Base-by-base conservation (phyloP, 2,329 filamentous ascomycete genomes). In the Verticillium nonalfalfae region DNA sequence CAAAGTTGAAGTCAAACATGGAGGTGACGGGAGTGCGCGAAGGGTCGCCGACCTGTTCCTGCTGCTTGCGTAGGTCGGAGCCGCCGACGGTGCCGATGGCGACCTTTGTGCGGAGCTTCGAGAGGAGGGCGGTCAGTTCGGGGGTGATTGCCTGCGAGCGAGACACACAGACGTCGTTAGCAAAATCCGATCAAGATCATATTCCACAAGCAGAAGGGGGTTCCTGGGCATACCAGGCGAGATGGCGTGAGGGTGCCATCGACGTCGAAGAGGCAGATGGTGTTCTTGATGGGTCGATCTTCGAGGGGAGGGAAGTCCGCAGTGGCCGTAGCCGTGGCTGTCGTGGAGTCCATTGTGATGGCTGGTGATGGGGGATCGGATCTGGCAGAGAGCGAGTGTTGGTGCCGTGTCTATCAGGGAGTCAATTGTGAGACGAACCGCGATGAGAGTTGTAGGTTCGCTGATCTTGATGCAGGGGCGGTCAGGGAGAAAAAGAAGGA, bases 1-100 rank as follows among this genome's bases (percentile, higher is more conserved):
- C 82, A 80, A 99, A 99, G 85, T 90, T 95, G 80, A 91, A 99
- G 82, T 99, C 95, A 81, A 99, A 99, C 71, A 98, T 87, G 64
- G 86, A 81, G 59, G 88, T 93, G 64, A 98, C 94, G 68, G 89
- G 83, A 34, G 78, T 75, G 62, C 83, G 79, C 33, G 84, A 74
- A 4, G 85, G 73, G 60, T 70, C 83, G 74, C 93, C 93, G 64
- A 98, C 85, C 80, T 98, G 94, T 78, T 98, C 95, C 78, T 98
- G 92, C 79, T 98, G 95, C 82, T 99, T 98, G 74, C 76, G 79
- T 65, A 97, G 85, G 82, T 98, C 90, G 70, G 90, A 95, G 74
- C 95, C 95, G 71, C 95, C 95, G 64, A 98, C 93, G 79, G 87
- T 96, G 69, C 93, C 93, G 71, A 97, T 92, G 70, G 92, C 90